Evolutionary conservation across 2,329 filamentous ascomycete genomes (phyloP).

Genomic region (Coniochaeta sp.): DNA sequence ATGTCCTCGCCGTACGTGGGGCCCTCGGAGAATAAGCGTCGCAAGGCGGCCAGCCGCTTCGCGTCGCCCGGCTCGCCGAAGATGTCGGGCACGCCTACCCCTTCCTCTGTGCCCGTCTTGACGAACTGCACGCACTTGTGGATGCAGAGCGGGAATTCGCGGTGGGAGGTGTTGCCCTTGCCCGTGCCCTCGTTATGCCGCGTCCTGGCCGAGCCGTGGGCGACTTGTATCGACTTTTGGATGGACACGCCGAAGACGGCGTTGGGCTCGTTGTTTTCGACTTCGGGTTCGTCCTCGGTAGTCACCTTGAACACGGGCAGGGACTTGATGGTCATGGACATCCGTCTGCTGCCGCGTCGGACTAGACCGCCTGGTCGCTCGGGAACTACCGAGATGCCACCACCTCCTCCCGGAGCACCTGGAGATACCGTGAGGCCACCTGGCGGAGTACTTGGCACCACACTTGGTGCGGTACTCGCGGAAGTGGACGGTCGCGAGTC

Average conservation of each 20-base stretch:
- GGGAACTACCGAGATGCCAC: too few relatives aligned
- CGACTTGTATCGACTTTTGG: constrained; percentile 30
- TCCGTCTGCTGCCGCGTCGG: constrained; percentile 11
- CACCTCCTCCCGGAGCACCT: too few relatives aligned
- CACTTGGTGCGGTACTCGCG: background rate
- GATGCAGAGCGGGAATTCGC: constrained; percentile 34
- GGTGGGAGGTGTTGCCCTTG: constrained; percentile 20
- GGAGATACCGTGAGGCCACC: too few relatives aligned
- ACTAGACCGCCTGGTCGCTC: constrained; percentile 1
- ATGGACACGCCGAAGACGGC: constrained; percentile 33
- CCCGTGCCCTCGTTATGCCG: constrained; percentile 26
- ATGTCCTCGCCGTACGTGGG: constrained; percentile 31
- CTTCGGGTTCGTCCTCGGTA: constrained; percentile 9
- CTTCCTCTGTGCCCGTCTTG: constrained; percentile 17
- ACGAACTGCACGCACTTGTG: constrained; percentile 32
- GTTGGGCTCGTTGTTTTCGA: constrained; percentile 15
- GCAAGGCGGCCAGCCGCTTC: constrained; percentile 26
- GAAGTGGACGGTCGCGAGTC: background rate
- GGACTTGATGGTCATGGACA: constrained; percentile 19
- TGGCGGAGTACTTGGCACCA: too few relatives aligned
- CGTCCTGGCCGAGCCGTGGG: constrained; percentile 29
- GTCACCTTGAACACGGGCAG: constrained; percentile 20
- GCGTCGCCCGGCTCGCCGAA: constrained; percentile 28
- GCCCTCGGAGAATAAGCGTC: constrained; percentile 26
- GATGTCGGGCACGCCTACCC: constrained; percentile 26